Percentiles rank a stretch among this genome's conserved stretches.
These are phyloP conservation scores for Sclerotinia borealis DNA, from an alignment of 2,329 filamentous ascomycete species.

Conservation along the genomic window DNA sequence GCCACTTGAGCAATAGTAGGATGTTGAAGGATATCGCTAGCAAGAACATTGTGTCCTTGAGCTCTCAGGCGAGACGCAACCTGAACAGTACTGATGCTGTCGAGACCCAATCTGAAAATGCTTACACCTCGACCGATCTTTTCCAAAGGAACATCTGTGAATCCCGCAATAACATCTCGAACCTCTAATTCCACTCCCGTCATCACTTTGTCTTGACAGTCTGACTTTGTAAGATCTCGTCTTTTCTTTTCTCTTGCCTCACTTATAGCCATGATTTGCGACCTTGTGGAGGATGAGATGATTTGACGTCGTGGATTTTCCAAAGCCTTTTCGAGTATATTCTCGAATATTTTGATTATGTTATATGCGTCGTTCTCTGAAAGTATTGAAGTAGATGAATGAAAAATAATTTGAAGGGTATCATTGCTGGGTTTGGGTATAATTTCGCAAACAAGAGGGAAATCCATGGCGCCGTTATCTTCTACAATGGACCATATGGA, in stretches of 20 bases:
- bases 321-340: constrained; percentile 22
- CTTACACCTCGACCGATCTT: constrained; percentile 57
- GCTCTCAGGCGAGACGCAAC: constrained; percentile 63
- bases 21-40: constrained; percentile 68
- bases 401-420: constrained; percentile 52
- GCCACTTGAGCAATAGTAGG: constrained; percentile 38
- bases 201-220: constrained; percentile 12
- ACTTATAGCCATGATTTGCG: constrained; percentile 18
- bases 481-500: constrained; percentile 50
- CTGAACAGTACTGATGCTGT: constrained; percentile 84
- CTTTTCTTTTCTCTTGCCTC: constrained; percentile 1
- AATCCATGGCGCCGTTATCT: constrained; percentile 62
- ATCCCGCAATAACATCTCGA: constrained; percentile 39
- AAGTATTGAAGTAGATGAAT: constrained; percentile 48
- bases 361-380: constrained; percentile 17
- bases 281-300: constrained; percentile 19
- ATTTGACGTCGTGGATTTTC: constrained; percentile 29
- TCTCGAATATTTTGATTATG: constrained; percentile 24
- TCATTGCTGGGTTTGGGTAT: constrained; percentile 49
- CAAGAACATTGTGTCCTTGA: constrained; percentile 51
- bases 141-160: constrained; percentile 47
- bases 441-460: constrained; percentile 73
- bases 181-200: constrained; percentile 36
- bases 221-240: background rate
- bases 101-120: constrained; percentile 82